These are phyloP conservation scores for Torulaspora globosa DNA, from an alignment of 1,139 yeast genomes.

Conservation along the genomic window DNA sequence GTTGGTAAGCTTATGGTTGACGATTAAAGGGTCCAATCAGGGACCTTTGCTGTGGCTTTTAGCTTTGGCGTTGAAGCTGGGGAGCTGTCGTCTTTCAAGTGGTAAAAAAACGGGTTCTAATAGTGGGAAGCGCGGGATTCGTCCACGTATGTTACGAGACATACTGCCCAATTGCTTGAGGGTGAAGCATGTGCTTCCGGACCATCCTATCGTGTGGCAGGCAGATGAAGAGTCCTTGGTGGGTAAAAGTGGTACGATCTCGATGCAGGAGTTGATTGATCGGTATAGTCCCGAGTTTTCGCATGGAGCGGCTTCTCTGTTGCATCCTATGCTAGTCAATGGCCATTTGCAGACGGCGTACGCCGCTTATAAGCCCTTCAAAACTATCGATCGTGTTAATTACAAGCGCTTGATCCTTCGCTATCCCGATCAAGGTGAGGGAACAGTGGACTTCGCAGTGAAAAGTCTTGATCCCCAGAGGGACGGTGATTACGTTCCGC, in stretches of 20 bases:
- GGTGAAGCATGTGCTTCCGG: constrained; percentile 10
- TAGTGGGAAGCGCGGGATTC: constrained; percentile 2
- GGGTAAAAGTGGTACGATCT: constrained; percentile 2
- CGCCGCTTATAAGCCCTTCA: constrained; percentile 42
- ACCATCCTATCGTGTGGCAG: constrained; percentile 12
- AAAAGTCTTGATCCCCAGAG: constrained; percentile 39
- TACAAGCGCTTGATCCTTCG: constrained; percentile 52
- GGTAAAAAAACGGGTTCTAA: constrained; percentile 4
- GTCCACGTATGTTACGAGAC: constrained; percentile 9
- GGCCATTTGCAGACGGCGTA: constrained; percentile 69
- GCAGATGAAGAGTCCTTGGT: background rate
- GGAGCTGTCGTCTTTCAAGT: background rate
- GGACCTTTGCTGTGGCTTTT: too few relatives aligned
- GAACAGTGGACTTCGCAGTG: constrained; percentile 57
- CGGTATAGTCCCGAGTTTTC: constrained; percentile 42
- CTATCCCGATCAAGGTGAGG: constrained; percentile 52
- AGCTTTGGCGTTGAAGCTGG: background rate
- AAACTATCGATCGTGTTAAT: constrained; percentile 42
- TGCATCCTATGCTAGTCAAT: constrained; percentile 57
- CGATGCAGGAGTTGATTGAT: constrained; percentile 32
- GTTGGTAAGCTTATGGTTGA: too few relatives aligned
- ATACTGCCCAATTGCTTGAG: constrained; percentile 12
- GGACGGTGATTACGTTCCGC: constrained; percentile 43
- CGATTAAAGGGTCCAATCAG: background rate
- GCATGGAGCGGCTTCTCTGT: constrained; percentile 42